Conservation (phyloP, 495 filamentous ascomycete species). For the Podospora fimiseda region DNA sequence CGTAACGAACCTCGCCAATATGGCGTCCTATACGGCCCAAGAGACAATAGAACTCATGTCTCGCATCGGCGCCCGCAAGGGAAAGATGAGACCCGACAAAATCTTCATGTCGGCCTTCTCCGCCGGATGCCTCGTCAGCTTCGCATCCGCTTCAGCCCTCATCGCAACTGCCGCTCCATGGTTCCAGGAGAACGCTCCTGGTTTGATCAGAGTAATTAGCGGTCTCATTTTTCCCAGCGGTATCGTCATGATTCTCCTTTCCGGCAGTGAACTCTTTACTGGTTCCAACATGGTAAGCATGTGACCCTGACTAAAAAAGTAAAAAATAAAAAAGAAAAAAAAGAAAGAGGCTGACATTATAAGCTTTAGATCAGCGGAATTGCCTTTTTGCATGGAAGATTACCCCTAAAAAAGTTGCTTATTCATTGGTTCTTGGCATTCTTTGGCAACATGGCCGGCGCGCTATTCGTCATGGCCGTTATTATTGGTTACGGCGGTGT, state of each 20-base stretch:
- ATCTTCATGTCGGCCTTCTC: constrained; percentile 50
- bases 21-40: constrained; percentile 33
- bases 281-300: constrained; percentile 49
- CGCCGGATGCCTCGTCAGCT: constrained; percentile 47
- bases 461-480: constrained; percentile 51
- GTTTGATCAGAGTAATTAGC: constrained; percentile 50
- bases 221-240: constrained; percentile 55
- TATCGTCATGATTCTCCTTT: constrained; percentile 54
- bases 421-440: constrained; percentile 53
- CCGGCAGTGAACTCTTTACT: constrained; percentile 54
- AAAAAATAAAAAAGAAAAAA: background rate
- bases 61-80: constrained; percentile 43
- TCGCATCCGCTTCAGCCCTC: constrained; percentile 48
- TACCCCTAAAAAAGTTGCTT: constrained; percentile 45
- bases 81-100: constrained; percentile 48
- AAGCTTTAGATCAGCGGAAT: constrained; percentile 45
- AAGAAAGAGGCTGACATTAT: background rate
- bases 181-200: constrained; percentile 55
- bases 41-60: constrained; percentile 44
- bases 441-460: constrained; percentile 54
- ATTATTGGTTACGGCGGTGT: constrained; percentile 56
- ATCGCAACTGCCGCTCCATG: constrained; percentile 50
- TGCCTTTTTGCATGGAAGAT: constrained; percentile 47
- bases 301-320: too few species aligned
- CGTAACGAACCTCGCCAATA: constrained; percentile 5